A percentile compares a stretch with the other conserved stretches of the same genome.
These are phyloP conservation scores for Syzygium jambos DNA, from an alignment of 345 rosid species.

Conservation along the genomic window DNA sequence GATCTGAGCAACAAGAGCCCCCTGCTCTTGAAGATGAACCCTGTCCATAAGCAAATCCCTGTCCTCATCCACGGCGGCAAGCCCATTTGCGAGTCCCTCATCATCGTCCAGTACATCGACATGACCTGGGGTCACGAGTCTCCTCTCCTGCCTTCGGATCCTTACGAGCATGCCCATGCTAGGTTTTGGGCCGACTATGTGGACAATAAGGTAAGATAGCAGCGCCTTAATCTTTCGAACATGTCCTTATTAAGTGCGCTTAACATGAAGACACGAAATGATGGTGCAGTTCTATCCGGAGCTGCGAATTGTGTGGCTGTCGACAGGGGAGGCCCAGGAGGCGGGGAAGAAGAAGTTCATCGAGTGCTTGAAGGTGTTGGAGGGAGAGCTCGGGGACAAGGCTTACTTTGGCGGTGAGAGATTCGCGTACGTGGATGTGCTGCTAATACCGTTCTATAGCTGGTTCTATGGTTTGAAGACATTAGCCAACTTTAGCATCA, in stretches of 20 bases:
- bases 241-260: neutral
- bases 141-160: no score
- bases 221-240: neutral
- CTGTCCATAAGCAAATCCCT: no score
- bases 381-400: conserved; percentile 17
- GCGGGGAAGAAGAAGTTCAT: conserved; percentile 5
- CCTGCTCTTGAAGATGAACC: no score
- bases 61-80: no score
- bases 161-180: no score
- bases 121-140: no score
- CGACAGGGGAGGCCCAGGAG: neutral
- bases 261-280: no score
- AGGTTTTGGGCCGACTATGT: no score
- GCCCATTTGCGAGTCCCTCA: neutral
- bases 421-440: conserved; percentile 8
- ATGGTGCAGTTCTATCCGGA: neutral
- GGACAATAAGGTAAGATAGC: no score
- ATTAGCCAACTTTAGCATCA: conserved; percentile 1
- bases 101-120: no score
- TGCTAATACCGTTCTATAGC: conserved; percentile 2
- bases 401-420: conserved; percentile 6
- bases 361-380: neutral
- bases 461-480: conserved; percentile 7
- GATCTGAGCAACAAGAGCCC: no score
- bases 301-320: neutral